Conservation (phyloP, 768 basidiomycete genomes). For the Pleurotus tuoliensis region DNA sequence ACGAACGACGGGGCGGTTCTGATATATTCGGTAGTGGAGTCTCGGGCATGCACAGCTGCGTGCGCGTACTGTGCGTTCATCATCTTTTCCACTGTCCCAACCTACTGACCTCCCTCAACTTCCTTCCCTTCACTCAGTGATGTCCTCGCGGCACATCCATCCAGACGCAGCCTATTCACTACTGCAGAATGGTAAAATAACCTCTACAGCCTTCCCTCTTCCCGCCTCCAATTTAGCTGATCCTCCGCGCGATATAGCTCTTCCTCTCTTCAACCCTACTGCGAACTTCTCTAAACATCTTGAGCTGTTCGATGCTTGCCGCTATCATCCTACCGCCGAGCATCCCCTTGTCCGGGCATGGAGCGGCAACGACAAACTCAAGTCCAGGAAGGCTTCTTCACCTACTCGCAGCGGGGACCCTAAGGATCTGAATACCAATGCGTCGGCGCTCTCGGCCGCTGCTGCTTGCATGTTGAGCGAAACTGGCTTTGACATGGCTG, state of each 20-base stretch:
- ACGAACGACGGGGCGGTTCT: conserved; percentile 42
- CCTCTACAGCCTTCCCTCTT: background rate
- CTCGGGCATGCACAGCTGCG: conserved; percentile 47
- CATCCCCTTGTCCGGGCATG: conserved; percentile 39
- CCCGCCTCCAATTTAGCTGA: background rate
- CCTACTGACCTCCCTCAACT: conserved; percentile 7
- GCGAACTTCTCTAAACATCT: conserved; percentile 42
- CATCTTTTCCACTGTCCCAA: background rate
- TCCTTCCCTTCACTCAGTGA: conserved; percentile 31
- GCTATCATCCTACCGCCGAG: conserved; percentile 31
- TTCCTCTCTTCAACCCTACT: conserved; percentile 54
- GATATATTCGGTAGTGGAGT: conserved; percentile 51
- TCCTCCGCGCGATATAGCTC: conserved; percentile 25
- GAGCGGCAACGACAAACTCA: conserved; percentile 11
- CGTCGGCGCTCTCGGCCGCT: conserved; percentile 1
- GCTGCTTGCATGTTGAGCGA: conserved; percentile 20
- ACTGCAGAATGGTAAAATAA: conserved; percentile 39
- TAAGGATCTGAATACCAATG: conserved; percentile 2
- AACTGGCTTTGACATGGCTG: conserved; percentile 20
- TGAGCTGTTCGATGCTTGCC: conserved; percentile 41
- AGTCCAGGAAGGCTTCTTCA: background rate
- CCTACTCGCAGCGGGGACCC: conserved; percentile 6
- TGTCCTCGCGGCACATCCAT: conserved; percentile 35
- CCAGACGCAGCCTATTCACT: conserved; percentile 34
- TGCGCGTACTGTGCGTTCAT: conserved; percentile 49